A percentile compares a stretch with the other conserved stretches of the same genome.
These are phyloP conservation scores for Fusarium floridanum DNA, from an alignment of 2,329 filamentous ascomycete genomes.

Conservation along the genomic window DNA sequence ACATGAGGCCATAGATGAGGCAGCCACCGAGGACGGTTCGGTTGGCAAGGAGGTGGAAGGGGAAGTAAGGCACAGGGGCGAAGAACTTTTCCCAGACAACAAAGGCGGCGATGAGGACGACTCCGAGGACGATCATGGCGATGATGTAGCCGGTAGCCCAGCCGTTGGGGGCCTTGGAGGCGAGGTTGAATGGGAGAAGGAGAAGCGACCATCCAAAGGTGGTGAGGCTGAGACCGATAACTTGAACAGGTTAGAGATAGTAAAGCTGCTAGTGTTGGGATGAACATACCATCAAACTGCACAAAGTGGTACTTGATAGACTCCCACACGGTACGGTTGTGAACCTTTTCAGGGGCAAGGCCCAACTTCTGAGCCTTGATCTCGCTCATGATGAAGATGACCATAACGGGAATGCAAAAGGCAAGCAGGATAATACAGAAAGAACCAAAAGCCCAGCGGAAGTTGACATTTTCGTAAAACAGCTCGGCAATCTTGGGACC, in stretches of 20 bases:
- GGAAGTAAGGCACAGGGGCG: constrained; percentile 36
- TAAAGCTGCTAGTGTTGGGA: neutral
- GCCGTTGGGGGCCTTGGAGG: constrained; percentile 48
- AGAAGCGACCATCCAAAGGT: constrained; percentile 51
- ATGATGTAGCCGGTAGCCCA: constrained; percentile 61
- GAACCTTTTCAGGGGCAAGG: constrained; percentile 55
- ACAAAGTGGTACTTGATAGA: constrained; percentile 65
- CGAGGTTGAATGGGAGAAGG: constrained; percentile 64
- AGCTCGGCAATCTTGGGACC: constrained; percentile 57
- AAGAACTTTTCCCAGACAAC: constrained; percentile 49
- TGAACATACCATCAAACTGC: constrained; percentile 66
- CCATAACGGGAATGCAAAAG: constrained; percentile 54
- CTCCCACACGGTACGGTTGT: constrained; percentile 59
- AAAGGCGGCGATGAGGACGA: constrained; percentile 61
- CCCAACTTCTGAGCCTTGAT: constrained; percentile 63
- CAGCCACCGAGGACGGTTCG: constrained; percentile 31
- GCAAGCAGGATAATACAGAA: constrained; percentile 71
- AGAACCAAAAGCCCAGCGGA: constrained; percentile 67
- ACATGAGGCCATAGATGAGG: constrained; percentile 34
- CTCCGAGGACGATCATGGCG: constrained; percentile 64
- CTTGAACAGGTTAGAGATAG: constrained; percentile 7
- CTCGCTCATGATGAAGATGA: constrained; percentile 44
- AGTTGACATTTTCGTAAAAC: constrained; percentile 54
- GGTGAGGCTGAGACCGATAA: neutral
- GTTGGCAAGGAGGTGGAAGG: constrained; percentile 30